phyloP scores from a whole-genome alignment of 345 rosid species.

The Durio zibethinus region DNA sequence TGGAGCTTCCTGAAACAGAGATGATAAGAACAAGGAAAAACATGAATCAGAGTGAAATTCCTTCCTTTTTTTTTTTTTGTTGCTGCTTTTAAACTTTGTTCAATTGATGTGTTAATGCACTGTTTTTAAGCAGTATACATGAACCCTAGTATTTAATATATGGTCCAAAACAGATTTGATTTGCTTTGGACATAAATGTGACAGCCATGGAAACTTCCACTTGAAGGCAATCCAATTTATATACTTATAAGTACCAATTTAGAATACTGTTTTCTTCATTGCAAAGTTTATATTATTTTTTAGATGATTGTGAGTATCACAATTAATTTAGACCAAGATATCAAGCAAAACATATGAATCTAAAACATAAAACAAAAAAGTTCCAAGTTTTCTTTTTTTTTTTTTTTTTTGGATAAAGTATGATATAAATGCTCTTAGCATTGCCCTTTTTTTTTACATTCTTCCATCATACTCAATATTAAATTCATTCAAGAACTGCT shows the following conservation, averaged over 20 bases:
- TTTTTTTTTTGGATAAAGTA: neutral
- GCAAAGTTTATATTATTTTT: neutral
- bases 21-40: neutral
- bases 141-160: neutral
- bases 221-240: neutral
- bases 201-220: neutral
- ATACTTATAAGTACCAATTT: neutral
- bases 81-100: neutral
- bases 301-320: neutral
- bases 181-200: neutral
- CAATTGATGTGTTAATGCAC: neutral
- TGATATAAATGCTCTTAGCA: neutral
- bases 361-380: neutral
- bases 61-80: neutral
- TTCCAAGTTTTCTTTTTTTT: neutral
- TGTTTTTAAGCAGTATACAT: neutral
- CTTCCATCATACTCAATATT: neutral
- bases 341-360: neutral
- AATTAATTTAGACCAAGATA: neutral
- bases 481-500: neutral
- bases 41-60: neutral
- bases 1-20: too few species aligned
- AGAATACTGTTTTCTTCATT: neutral
- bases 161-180: neutral
- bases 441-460: neutral